phyloP scores from a whole-genome alignment of 176 grass and related monocot genomes.

The Metroxylon sagu region DNA sequence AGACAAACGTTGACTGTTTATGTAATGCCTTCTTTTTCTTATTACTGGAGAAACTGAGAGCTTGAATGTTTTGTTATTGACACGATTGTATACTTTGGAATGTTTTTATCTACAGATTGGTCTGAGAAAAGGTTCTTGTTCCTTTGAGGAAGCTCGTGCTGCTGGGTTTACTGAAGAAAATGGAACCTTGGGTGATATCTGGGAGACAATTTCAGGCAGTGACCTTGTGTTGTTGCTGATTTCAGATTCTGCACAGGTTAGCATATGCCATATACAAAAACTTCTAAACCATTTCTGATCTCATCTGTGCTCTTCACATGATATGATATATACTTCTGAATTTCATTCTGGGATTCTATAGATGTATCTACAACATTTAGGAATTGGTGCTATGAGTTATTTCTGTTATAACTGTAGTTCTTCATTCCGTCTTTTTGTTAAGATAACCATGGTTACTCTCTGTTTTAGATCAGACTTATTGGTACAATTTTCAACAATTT shows the following conservation, averaged over 20 bases:
- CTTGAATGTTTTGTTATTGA: too few species aligned
- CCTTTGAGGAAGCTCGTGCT: conserved; percentile 26
- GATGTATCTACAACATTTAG: neutral
- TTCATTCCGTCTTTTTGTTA: too few species aligned
- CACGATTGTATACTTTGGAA: neutral
- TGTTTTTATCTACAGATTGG: conserved; percentile 15
- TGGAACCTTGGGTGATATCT: conserved; percentile 61
- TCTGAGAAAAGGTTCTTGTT: conserved; percentile 25
- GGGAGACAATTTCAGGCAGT: conserved; percentile 70
- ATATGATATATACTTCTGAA: conserved; percentile 8
- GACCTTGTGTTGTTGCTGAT: conserved; percentile 88
- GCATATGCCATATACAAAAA: neutral
- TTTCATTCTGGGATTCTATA: neutral
- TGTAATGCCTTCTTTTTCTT: too few species aligned
- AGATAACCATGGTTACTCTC: too few species aligned
- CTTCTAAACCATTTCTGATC: too few species aligned
- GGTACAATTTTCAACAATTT: too few species aligned
- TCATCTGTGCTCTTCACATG: too few species aligned
- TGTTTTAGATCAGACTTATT: too few species aligned
- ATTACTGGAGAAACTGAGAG: too few species aligned
- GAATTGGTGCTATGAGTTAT: too few species aligned
- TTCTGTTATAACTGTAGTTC: too few species aligned
- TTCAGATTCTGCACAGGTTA: conserved; percentile 86
- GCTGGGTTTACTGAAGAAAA: conserved; percentile 24
- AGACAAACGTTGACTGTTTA: too few species aligned